Conservation (phyloP, 257 asterid species). For the Cinchona pubescens region DNA sequence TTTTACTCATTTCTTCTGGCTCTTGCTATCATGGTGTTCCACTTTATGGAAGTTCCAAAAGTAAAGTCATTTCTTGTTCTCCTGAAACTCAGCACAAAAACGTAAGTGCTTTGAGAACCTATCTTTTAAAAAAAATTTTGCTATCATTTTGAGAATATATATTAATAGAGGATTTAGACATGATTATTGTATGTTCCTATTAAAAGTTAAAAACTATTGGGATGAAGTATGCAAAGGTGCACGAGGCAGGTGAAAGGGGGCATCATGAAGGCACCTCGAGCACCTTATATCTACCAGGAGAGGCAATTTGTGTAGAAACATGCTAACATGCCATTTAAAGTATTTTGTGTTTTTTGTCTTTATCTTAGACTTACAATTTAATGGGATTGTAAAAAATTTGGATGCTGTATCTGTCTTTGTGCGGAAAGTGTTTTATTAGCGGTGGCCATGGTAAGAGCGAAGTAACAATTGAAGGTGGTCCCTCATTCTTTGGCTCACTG, state of each 20-base stretch:
- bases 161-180: not conserved
- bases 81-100: too few species aligned
- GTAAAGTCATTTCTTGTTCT: not conserved
- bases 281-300: not conserved
- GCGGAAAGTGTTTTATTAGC: too few species aligned
- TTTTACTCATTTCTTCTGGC: not conserved
- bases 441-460: too few species aligned
- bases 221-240: not conserved
- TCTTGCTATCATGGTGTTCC: not conserved
- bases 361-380: too few species aligned
- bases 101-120: not conserved
- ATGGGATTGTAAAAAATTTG: too few species aligned
- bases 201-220: not conserved
- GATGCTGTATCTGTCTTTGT: too few species aligned
- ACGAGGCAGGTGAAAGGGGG: not conserved
- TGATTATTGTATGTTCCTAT: not conserved
- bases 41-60: not conserved
- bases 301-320: not conserved
- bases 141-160: not conserved
- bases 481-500: too few species aligned
- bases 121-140: not conserved
- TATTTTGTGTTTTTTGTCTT: too few species aligned
- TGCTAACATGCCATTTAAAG: too few species aligned
- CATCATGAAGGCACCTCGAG: not conserved
- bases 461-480: too few species aligned